These are phyloP conservation scores for Didymella sp. DNA, from an alignment of 2,329 filamentous ascomycete species.

Conservation along the genomic window DNA sequence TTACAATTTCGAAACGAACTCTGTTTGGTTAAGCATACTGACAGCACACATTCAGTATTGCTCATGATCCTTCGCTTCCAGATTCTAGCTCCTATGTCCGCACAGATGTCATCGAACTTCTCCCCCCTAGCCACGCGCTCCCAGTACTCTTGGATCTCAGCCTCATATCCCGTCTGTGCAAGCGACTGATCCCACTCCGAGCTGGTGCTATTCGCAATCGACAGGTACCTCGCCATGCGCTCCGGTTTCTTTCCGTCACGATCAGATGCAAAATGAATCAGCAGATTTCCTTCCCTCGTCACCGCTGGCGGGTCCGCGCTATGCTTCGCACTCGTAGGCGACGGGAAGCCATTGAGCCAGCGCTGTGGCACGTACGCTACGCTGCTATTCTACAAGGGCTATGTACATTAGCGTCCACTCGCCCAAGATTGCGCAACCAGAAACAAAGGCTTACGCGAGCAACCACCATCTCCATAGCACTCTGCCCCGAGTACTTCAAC, in stretches of 20 bases:
- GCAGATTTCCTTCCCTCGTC: not conserved
- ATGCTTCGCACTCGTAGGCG: not conserved
- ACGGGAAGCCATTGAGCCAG: not conserved
- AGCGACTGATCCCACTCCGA: not conserved
- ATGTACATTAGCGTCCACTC: not conserved
- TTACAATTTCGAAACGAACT: not conserved
- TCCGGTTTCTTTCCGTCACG: not conserved
- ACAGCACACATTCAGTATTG: not conserved
- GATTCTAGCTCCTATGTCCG: not conserved
- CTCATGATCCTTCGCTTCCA: not conserved
- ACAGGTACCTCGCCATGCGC: not conserved
- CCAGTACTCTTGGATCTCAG: not conserved
- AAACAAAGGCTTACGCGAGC: not conserved
- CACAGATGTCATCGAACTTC: not conserved
- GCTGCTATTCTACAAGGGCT: not conserved
- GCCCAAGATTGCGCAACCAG: not conserved
- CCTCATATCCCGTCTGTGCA: not conserved
- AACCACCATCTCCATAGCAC: not conserved
- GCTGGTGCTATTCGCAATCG: not conserved
- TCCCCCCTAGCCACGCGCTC: not conserved
- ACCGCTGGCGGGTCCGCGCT: not conserved
- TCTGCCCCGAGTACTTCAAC: not conserved
- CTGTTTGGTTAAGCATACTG: not conserved
- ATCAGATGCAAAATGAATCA: not conserved
- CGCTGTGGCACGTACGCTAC: not conserved